Conservation (phyloP, 257 asterid genomes). For the Solanum dulcamara region DNA sequence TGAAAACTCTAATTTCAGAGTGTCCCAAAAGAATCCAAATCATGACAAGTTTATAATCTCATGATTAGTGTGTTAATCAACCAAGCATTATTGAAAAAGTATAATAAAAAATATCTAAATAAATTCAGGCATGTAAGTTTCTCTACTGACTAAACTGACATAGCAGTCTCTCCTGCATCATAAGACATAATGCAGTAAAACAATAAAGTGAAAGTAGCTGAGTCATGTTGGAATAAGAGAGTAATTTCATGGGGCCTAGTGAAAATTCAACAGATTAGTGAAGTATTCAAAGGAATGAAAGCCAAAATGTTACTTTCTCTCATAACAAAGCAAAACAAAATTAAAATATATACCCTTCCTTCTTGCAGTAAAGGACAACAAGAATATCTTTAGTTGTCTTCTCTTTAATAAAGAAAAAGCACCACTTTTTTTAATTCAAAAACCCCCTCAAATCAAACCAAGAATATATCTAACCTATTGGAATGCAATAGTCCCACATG, state of each 20-base stretch:
- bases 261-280: neutral
- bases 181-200: neutral
- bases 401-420: slow-evolving; percentile 56
- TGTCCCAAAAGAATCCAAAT: neutral
- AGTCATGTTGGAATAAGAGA: neutral
- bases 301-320: slow-evolving; percentile 32
- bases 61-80: neutral
- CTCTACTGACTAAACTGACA: neutral
- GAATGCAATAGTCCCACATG: neutral
- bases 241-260: neutral
- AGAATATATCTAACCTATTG: neutral
- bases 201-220: neutral
- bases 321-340: slow-evolving; percentile 17
- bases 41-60: neutral
- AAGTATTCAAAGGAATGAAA: slow-evolving; percentile 5
- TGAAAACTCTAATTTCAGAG: neutral
- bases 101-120: neutral
- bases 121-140: neutral
- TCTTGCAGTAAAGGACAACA: slow-evolving; percentile 25
- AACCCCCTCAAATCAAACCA: slow-evolving; percentile 1
- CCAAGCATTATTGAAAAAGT: neutral
- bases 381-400: slow-evolving; percentile 45
- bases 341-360: neutral
- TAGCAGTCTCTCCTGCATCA: neutral
- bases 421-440: slow-evolving; percentile 34